Conservation (phyloP, 2,329 filamentous ascomycete genomes). For the Tolypocladium pustulatum region DNA sequence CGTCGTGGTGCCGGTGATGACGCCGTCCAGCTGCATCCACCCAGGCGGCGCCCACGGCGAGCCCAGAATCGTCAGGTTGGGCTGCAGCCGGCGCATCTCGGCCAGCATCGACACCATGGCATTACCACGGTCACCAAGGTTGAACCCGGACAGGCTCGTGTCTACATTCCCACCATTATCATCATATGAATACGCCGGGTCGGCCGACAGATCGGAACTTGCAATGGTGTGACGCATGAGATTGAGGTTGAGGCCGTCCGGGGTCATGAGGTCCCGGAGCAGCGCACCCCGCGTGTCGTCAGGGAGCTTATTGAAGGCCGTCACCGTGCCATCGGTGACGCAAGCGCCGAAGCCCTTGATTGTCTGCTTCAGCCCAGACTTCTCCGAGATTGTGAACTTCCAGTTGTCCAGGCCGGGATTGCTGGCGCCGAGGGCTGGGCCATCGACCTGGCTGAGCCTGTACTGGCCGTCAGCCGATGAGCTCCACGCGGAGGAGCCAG, state of each 20-base stretch:
- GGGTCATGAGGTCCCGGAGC: conserved; percentile 23
- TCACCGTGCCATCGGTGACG: conserved; percentile 30
- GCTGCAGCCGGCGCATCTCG: conserved; percentile 22
- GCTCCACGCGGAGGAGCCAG: conserved; percentile 8
- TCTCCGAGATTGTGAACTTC: conserved; percentile 27
- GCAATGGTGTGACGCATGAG: conserved; percentile 30
- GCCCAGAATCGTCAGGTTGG: conserved; percentile 25
- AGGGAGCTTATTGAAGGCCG: conserved; percentile 24
- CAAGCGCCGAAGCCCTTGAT: conserved; percentile 30
- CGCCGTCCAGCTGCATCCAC: conserved; percentile 30
- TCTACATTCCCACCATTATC: conserved; percentile 11
- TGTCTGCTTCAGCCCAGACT: conserved; percentile 22
- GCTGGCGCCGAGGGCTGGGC: conserved; percentile 22
- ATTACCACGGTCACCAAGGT: conserved; percentile 25
- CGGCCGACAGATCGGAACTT: conserved; percentile 26
- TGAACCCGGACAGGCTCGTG: conserved; percentile 14
- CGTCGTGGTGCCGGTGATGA: conserved; percentile 20
- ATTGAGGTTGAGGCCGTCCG: conserved; percentile 25
- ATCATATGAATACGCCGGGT: conserved; percentile 29
- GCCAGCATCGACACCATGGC: conserved; percentile 27
- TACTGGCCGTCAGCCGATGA: conserved; percentile 26
- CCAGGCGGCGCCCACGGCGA: conserved; percentile 28
- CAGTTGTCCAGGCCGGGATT: conserved; percentile 23
- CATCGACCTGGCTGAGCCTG: conserved; percentile 20
- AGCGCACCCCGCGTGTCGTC: conserved; percentile 17